Conservation (phyloP, 495 filamentous ascomycete genomes). For the Penicillium longicatenatum region DNA sequence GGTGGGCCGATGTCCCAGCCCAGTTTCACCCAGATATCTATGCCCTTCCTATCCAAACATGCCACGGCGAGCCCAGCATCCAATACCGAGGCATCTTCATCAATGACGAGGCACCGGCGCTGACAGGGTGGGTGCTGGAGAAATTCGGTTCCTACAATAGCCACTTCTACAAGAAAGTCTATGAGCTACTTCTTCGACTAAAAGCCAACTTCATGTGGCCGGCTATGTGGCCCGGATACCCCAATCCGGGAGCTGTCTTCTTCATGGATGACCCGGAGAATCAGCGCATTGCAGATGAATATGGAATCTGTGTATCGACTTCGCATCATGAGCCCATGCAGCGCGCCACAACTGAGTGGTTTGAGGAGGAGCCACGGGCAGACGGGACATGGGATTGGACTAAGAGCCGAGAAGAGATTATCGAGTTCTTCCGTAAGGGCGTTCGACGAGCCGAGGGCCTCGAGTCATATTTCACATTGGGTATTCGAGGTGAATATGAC, state of each 20-base stretch:
- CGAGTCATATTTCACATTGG: conserved; percentile 67
- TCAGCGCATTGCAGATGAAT: conserved; percentile 68
- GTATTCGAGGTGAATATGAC: conserved; percentile 73
- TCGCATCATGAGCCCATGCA: conserved; percentile 77
- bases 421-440: conserved; percentile 67
- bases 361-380: conserved; percentile 53
- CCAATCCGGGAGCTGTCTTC: conserved; percentile 58
- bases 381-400: conserved; percentile 67
- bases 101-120: conserved; percentile 73
- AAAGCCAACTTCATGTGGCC: conserved; percentile 79
- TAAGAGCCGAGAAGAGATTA: conserved; percentile 64
- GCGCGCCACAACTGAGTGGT: conserved; percentile 66
- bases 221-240: conserved; percentile 56
- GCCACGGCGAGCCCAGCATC: conserved; percentile 63
- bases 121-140: conserved; percentile 69
- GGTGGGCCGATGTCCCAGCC: conserved; percentile 69
- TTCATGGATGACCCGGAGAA: conserved; percentile 68
- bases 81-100: conserved; percentile 80
- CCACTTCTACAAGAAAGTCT: conserved; percentile 68
- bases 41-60: conserved; percentile 51
- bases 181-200: conserved; percentile 69
- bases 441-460: conserved; percentile 64
- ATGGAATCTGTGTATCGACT: conserved; percentile 70
- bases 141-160: conserved; percentile 60
- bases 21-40: conserved; percentile 57